A percentile compares a stretch with the other conserved stretches of the same genome.
These are phyloP conservation scores for Chondrus crispus DNA, from an alignment of 23 red algal genomes.

Conservation along the genomic window DNA sequence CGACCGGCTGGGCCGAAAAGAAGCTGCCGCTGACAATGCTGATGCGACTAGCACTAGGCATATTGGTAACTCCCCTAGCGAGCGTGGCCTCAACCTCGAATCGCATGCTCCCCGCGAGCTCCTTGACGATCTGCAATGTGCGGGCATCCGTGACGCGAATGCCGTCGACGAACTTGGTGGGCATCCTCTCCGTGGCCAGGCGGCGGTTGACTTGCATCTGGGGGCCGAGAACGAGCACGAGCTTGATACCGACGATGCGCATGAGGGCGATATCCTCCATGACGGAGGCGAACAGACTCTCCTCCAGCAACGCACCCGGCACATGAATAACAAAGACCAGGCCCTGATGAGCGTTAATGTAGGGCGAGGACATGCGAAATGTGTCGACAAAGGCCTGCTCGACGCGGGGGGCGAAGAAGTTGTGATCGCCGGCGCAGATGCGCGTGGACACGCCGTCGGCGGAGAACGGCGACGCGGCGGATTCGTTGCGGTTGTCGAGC, in stretches of 20 bases:
- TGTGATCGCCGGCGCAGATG: conserved; percentile 25
- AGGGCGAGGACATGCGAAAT: conserved; percentile 88
- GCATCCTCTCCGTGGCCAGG: conserved; percentile 34
- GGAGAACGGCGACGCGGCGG: background rate
- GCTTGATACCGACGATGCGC: conserved; percentile 80
- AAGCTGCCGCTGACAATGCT: conserved; percentile 89
- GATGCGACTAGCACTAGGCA: conserved; percentile 46
- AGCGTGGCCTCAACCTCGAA: conserved; percentile 91
- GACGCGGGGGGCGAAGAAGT: conserved; percentile 19
- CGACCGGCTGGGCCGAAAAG: conserved; percentile 90
- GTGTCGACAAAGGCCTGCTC: conserved; percentile 76
- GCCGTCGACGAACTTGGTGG: conserved; percentile 43
- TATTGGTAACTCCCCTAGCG: conserved; percentile 71
- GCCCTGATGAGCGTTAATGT: conserved; percentile 78
- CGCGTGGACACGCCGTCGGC: background rate
- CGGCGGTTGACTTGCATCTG: conserved; percentile 68
- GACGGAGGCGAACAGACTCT: conserved; percentile 61
- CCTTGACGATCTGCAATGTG: conserved; percentile 65
- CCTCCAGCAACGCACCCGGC: conserved; percentile 72
- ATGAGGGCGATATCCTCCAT: conserved; percentile 97
- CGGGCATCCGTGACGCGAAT: conserved; percentile 63
- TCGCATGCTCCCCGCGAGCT: conserved; percentile 77
- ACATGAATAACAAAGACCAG: conserved; percentile 95
- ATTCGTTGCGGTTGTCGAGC: background rate
- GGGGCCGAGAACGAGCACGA: conserved; percentile 89